Evolutionary conservation across 2,329 filamentous ascomycete species (phyloP).

Genomic region (Phyllosticta capitalensis): DNA sequence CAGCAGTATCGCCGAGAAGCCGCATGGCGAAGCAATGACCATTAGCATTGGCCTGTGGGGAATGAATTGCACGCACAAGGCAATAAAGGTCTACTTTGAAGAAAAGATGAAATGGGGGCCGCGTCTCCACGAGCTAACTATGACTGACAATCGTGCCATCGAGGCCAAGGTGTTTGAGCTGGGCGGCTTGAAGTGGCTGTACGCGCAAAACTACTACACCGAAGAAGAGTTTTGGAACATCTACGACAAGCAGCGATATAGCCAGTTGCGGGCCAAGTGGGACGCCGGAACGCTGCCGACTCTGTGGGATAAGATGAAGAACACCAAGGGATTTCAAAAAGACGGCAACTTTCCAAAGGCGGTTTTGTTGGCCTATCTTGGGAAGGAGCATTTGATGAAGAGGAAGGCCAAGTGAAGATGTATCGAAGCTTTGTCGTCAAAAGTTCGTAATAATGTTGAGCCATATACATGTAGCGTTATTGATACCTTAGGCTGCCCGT

Average conservation of each 20-base stretch:
- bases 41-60: conserved; percentile 65
- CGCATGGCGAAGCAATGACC: conserved; percentile 26
- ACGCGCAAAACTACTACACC: conserved; percentile 59
- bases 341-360: background rate
- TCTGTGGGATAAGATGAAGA: background rate
- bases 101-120: background rate
- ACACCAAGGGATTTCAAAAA: background rate
- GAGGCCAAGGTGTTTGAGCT: conserved; percentile 51
- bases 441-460: too few species aligned
- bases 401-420: background rate
- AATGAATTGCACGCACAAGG: conserved; percentile 45
- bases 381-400: background rate
- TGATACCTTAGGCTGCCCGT: background rate
- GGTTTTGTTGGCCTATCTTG: background rate
- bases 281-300: background rate
- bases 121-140: background rate
- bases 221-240: conserved; percentile 57
- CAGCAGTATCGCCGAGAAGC: conserved; percentile 13
- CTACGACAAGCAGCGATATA: background rate
- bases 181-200: conserved; percentile 60
- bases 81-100: conserved; percentile 26
- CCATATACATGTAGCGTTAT: background rate
- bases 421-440: too few species aligned
- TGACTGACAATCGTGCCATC: conserved; percentile 44
- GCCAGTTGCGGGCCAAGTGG: background rate